Conservation (phyloP, 2,329 filamentous ascomycete species). For the Lasiodiplodia sp. region DNA sequence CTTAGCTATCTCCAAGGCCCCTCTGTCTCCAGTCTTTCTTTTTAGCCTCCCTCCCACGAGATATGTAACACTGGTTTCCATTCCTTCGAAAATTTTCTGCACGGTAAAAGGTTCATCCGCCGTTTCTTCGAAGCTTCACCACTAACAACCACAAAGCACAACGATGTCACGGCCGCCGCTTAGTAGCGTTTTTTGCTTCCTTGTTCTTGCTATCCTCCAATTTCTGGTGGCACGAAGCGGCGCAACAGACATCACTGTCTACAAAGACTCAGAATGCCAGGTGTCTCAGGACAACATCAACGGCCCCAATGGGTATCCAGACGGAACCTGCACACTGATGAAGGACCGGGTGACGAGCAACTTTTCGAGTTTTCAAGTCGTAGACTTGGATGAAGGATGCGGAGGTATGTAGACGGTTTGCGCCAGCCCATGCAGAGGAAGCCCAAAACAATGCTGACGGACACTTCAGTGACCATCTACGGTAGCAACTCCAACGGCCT, state of each 20-base stretch:
- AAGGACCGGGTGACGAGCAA: background rate
- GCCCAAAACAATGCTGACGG: background rate
- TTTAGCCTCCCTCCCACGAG: too few relatives aligned
- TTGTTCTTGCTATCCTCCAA: background rate
- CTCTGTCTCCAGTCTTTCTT: background rate
- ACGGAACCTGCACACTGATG: background rate
- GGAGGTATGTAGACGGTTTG: background rate
- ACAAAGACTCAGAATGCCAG: slow-evolving; percentile 1
- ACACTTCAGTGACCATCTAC: slow-evolving; percentile 12
- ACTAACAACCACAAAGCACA: too few relatives aligned
- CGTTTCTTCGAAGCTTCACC: too few relatives aligned
- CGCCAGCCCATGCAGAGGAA: too few relatives aligned
- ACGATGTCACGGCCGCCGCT: too few relatives aligned
- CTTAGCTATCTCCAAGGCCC: too few relatives aligned
- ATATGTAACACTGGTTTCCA: too few relatives aligned
- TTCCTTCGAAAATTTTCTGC: too few relatives aligned
- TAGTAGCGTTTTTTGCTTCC: too few relatives aligned
- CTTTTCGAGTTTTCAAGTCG: slow-evolving; percentile 14
- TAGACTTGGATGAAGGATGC: background rate
- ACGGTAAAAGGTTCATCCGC: too few relatives aligned
- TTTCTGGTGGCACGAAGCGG: slow-evolving; percentile 9
- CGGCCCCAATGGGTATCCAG: slow-evolving; percentile 19
- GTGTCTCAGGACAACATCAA: background rate
- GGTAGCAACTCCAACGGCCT: background rate
- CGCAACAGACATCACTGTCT: slow-evolving; percentile 4